phyloP scores from a whole-genome alignment of 176 grass and related monocot species.

The Phragmites australis region DNA sequence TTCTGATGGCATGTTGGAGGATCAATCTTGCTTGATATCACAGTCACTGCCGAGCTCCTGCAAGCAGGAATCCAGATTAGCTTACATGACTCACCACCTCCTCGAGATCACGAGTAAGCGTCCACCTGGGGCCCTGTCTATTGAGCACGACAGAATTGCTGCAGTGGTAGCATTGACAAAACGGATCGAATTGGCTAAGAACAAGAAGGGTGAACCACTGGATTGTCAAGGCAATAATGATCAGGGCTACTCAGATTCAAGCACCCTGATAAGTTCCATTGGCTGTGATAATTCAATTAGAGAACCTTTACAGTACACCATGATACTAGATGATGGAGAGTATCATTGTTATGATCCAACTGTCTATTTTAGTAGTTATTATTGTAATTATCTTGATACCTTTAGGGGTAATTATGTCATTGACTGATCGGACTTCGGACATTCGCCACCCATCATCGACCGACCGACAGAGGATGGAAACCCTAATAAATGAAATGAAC shows the following conservation, averaged over 20 bases:
- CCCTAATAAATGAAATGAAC: no score
- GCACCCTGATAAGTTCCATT: conserved; percentile 73
- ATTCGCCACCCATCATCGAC: no score
- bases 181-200: conserved; percentile 29
- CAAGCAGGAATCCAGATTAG: conserved; percentile 72
- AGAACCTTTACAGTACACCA: no score
- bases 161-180: conserved; percentile 27
- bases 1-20: conserved; percentile 73
- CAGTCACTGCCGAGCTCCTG: conserved; percentile 63
- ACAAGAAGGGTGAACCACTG: conserved; percentile 5
- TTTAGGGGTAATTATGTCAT: no score
- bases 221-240: conserved; percentile 51
- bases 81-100: conserved; percentile 87
- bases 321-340: no score
- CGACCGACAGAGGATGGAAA: no score
- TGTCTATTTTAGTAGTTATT: no score
- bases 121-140: conserved; percentile 14
- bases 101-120: conserved; percentile 77
- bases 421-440: no score
- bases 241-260: conserved; percentile 57
- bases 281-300: conserved; percentile 79
- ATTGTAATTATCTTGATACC: no score
- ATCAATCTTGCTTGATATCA: conserved; percentile 77
- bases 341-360: no score
- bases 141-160: conserved; percentile 35